Conservation (phyloP, 352 stramenopile species). For the Pythium brachiatum region DNA sequence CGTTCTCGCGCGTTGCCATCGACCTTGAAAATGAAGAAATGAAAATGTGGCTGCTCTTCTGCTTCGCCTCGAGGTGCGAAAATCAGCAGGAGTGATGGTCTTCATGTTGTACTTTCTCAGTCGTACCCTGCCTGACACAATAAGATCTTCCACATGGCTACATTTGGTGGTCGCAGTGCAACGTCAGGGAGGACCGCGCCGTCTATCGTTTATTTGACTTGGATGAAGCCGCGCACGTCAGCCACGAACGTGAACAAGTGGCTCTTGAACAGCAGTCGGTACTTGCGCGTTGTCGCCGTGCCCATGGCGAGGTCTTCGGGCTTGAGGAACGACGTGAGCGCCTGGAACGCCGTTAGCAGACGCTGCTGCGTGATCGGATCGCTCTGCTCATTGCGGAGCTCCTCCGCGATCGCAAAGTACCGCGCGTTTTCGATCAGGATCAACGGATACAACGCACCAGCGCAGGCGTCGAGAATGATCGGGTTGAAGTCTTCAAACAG, state of each 20-base stretch:
- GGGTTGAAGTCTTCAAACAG: constrained; percentile 83
- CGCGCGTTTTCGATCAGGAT: constrained; percentile 73
- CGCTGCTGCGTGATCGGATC: constrained; percentile 49
- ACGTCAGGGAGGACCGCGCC: too few species aligned
- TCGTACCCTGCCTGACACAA: constrained; percentile 20
- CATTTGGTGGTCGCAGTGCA: neutral
- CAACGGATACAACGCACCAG: constrained; percentile 71
- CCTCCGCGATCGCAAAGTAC: constrained; percentile 66
- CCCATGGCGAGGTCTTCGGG: constrained; percentile 60
- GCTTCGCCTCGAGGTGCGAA: too few species aligned
- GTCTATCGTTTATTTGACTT: constrained; percentile 56
- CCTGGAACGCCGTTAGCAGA: constrained; percentile 54
- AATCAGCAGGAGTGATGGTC: constrained; percentile 26
- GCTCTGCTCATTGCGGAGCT: constrained; percentile 56
- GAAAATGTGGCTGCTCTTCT: too few species aligned
- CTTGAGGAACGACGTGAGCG: constrained; percentile 66
- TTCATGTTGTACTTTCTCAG: constrained; percentile 17
- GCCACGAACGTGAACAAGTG: constrained; percentile 80
- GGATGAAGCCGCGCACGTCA: constrained; percentile 78
- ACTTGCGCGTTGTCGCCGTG: constrained; percentile 60
- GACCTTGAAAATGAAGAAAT: neutral
- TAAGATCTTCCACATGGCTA: constrained; percentile 13
- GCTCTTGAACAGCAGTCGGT: constrained; percentile 76
- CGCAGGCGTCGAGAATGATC: constrained; percentile 65
- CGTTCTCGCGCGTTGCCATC: neutral